Conservation (phyloP, 495 filamentous ascomycete species). For the Penicillium manginii region DNA sequence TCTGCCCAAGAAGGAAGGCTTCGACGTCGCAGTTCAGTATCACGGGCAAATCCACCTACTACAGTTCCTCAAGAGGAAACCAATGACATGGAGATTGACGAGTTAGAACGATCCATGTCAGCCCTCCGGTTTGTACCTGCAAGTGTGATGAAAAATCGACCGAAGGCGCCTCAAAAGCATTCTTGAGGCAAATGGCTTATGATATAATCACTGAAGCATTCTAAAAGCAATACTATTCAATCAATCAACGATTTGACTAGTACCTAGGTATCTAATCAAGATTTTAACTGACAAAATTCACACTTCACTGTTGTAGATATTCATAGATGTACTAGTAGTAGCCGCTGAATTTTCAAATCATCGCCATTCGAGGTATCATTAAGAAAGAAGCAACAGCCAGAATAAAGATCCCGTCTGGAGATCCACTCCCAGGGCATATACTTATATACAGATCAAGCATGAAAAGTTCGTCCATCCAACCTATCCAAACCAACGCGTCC, state of each 20-base stretch:
- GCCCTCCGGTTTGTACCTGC: slow-evolving; percentile 79
- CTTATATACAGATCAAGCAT: slow-evolving; percentile 22
- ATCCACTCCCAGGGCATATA: slow-evolving; percentile 15
- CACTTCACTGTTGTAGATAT: background rate
- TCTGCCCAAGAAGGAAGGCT: slow-evolving; percentile 43
- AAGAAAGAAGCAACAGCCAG: slow-evolving; percentile 3
- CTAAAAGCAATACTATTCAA: too few species aligned
- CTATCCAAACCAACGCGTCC: slow-evolving; percentile 1
- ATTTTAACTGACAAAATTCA: background rate
- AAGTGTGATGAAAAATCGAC: slow-evolving; percentile 55
- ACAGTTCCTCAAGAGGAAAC: slow-evolving; percentile 6
- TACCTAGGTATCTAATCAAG: background rate
- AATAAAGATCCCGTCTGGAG: background rate
- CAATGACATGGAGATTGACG: slow-evolving; percentile 66
- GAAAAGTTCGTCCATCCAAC: slow-evolving; percentile 7
- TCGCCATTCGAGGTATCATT: slow-evolving; percentile 4
- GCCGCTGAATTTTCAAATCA: background rate
- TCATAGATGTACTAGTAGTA: background rate
- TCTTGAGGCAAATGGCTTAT: slow-evolving; percentile 4
- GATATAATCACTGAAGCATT: background rate
- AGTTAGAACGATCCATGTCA: slow-evolving; percentile 79
- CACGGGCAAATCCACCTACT: slow-evolving; percentile 23
- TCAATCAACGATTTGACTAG: too few species aligned
- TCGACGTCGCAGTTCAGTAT: slow-evolving; percentile 42
- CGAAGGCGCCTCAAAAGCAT: slow-evolving; percentile 15